These are phyloP conservation scores for Collybiopsis confluens DNA, from an alignment of 768 basidiomycete species.

Conservation along the genomic window DNA sequence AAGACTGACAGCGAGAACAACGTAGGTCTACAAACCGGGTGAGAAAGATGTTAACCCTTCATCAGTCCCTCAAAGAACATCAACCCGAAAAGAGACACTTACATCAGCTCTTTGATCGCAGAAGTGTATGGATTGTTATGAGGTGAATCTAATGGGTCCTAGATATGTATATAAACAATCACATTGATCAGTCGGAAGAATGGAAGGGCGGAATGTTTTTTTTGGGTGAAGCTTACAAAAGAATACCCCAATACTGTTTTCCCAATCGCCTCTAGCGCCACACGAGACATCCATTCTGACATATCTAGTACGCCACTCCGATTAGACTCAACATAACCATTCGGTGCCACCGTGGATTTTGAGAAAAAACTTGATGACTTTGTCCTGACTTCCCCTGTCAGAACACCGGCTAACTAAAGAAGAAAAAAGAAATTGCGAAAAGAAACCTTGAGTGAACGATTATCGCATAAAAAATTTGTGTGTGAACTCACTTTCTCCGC, in stretches of 20 bases:
- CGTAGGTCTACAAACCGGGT: conserved; percentile 31
- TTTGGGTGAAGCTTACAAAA: conserved; percentile 19
- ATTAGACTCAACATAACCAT: conserved; percentile 2
- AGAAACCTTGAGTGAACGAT: no score
- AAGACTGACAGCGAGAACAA: conserved; percentile 40
- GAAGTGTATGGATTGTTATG: conserved; percentile 39
- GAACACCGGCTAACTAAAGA: conserved; percentile 25
- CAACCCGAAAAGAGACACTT: conserved; percentile 15
- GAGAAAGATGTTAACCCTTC: not conserved
- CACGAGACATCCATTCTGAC: conserved; percentile 42
- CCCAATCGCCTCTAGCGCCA: conserved; percentile 40
- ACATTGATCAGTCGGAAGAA: not conserved
- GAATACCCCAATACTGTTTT: conserved; percentile 41
- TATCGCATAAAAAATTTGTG: no score
- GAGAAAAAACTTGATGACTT: no score
- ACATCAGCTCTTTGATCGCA: conserved; percentile 44
- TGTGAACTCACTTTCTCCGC: conserved; percentile 35
- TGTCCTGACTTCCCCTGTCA: conserved; percentile 19
- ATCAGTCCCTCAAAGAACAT: no score
- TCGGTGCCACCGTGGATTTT: not conserved
- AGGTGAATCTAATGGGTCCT: conserved; percentile 37
- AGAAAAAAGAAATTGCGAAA: not conserved
- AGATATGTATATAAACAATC: no score
- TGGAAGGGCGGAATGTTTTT: not conserved
- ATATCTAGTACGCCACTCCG: conserved; percentile 32